Evolutionary conservation across 148 eudicot species (phyloP), one percentile per base, ranked within the genome.

Genomic region (Bassia scoparia): DNA sequence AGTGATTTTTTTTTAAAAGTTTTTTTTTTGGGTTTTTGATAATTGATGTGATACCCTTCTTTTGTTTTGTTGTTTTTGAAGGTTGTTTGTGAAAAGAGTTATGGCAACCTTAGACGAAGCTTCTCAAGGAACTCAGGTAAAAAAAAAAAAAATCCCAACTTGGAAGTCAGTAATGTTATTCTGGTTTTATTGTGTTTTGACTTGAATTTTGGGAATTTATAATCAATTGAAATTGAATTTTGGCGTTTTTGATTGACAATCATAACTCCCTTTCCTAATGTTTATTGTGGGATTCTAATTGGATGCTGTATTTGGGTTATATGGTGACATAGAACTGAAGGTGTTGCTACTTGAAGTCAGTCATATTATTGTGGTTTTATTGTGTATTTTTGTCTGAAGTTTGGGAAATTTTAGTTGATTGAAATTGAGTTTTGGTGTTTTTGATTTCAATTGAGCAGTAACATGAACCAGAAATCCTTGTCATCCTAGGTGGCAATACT

Each of bases 31-130:
- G 61, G 68, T 49, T 73, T 63, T 73, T 63, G 26, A 20, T 34
- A 64, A 15, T 7, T 31, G 53, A 3, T 29, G 4, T 44, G 34
- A 20, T 10, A 60, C 18, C 27, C 44, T 29, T 18, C 48, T 48
- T 37, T 67, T 27, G 37, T 59, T 68, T 54, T 24, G 67, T 49
- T 73, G 2, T 35, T 44, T 27, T 18, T 29, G 46, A 15, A 38
- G 52, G 29, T 66, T 61, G 14, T 67, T 50, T n/a, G 67, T 78
- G 20, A 67, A 60, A 48, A 43, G 23, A 62, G 21, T 10, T 37
- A 78, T 78, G 81, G 63, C 81, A 21, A 48, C 69, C 60, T 73
- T 68, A 23, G 81, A 49, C 16, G 69, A 78, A 23, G 50, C 60
- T 72, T 49, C 73, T 59, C 61, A 58, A 35, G 61, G 73, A 63